Evolutionary conservation across 148 eudicot species (phyloP), one percentile per base, ranked within the genome.

Genomic region (Heliosperma pusillum): DNA sequence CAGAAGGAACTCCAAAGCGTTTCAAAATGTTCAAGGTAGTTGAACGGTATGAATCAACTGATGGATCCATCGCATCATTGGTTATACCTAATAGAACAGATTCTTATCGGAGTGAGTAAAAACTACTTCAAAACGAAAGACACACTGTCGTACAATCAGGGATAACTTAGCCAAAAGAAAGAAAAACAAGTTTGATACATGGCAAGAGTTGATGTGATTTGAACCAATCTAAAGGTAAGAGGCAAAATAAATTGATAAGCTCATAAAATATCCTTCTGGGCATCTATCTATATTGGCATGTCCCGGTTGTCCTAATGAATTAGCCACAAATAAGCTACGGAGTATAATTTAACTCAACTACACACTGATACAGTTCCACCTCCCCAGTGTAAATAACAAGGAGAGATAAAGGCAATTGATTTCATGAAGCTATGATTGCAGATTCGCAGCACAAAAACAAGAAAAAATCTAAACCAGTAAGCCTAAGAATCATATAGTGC

Each of bases 61-160:
- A 89, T 59, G 95, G 96, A 76, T 94, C 97, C 84, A 83, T 89
- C 10, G 81, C 50, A 82, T 90, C 97, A 83, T 91, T 94, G 75
- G 98, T 94, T 69, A 94, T 90, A 47, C 98, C 98, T 93, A 83
- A 74, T 19, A 55, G 19, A 78, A 47, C 40, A 76, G 1, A 66
- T 6, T 45, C 7, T 7, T 26, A 36, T 7, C 19, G 36, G 27
- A 69, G 56, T 22, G 7, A 21, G 30, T 21, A 42, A 66, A 13
- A 20, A 40, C 17, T 44, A 1, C 29, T 69, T 26, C 27, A 67
- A 69, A 36, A 29, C 13, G 17, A 64, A 65, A 7, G 30, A 11
- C 30, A 69, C 20, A 69, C 20, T 10, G 71, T 7, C 22, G 30
- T 11, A 45, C 53, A 44, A 69, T n/a, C 19, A 19, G 56, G 47